Percentiles rank a stretch among this genome's conserved stretches.
phyloP scores from a whole-genome alignment of 2,329 filamentous ascomycete species.

The Coniella lustricola region DNA sequence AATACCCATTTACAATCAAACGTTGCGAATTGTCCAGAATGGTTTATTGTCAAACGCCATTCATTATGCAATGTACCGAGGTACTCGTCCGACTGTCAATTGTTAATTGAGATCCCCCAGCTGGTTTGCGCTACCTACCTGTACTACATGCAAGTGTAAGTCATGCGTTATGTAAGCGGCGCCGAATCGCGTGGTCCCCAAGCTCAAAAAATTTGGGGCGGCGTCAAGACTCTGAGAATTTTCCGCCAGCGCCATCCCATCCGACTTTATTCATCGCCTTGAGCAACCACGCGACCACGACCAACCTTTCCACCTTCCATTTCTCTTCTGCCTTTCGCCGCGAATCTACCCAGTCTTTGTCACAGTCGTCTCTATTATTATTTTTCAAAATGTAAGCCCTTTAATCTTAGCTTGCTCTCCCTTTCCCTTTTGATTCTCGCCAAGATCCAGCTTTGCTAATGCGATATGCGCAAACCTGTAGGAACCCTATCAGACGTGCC shows the following conservation, averaged over 20 bases:
- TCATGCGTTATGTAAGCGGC: neutral
- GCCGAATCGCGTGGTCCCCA: neutral
- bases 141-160: too few relatives aligned
- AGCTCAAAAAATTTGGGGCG: neutral
- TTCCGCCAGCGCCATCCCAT: neutral
- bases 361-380: neutral
- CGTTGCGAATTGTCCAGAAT: neutral
- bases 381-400: slow-evolving; percentile 10
- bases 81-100: too few relatives aligned
- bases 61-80: too few relatives aligned
- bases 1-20: neutral
- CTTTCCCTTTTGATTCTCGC: neutral
- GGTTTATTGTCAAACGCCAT: too few relatives aligned
- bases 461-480: slow-evolving; percentile 11
- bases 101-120: too few relatives aligned
- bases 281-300: neutral
- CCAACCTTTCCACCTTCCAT: neutral
- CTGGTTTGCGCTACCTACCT: too few relatives aligned
- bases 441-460: slow-evolving; percentile 3
- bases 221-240: neutral
- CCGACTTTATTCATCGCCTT: neutral
- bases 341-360: neutral
- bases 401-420: too few relatives aligned
- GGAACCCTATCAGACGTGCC: slow-evolving; percentile 28
- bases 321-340: neutral